Conservation (phyloP, 768 basidiomycete species). For the Lactifluus subvellereus region DNA sequence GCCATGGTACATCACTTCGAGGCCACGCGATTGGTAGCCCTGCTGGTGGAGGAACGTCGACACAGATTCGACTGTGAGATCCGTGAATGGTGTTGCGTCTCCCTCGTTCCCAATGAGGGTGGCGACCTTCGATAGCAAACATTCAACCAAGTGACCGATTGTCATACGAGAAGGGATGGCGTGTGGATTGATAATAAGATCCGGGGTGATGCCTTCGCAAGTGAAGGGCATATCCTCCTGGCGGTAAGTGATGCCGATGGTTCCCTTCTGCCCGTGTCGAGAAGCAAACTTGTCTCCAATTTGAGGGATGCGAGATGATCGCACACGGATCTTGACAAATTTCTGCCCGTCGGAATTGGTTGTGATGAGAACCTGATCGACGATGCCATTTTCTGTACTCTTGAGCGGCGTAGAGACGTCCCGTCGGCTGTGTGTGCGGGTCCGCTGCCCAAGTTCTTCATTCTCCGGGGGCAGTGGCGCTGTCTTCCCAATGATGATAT, state of each 20-base stretch:
- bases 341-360: constrained; percentile 95
- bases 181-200: constrained; percentile 98
- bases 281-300: constrained; percentile 99
- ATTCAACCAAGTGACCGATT: constrained; percentile 98
- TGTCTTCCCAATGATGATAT: constrained; percentile 99
- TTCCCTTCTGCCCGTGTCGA: constrained; percentile 99
- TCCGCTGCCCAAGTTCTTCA: constrained; percentile 94
- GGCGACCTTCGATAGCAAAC: constrained; percentile 92
- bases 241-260: constrained; percentile 98
- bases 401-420: constrained; percentile 98
- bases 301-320: constrained; percentile 94
- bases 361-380: constrained; percentile 95
- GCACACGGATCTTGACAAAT: constrained; percentile 96
- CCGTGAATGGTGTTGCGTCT: constrained; percentile 98
- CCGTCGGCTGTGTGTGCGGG: constrained; percentile 86
- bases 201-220: constrained; percentile 92
- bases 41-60: constrained; percentile 83
- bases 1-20: constrained; percentile 98
- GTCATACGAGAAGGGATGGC: constrained; percentile 99
- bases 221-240: constrained; percentile 99
- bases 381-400: constrained; percentile 95
- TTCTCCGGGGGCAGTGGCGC: constrained; percentile 95
- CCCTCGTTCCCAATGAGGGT: constrained; percentile 96
- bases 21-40: constrained; percentile 94
- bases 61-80: constrained; percentile 96